Conservation (phyloP, 148 eudicot species). For the Salicornia ramosissima region DNA sequence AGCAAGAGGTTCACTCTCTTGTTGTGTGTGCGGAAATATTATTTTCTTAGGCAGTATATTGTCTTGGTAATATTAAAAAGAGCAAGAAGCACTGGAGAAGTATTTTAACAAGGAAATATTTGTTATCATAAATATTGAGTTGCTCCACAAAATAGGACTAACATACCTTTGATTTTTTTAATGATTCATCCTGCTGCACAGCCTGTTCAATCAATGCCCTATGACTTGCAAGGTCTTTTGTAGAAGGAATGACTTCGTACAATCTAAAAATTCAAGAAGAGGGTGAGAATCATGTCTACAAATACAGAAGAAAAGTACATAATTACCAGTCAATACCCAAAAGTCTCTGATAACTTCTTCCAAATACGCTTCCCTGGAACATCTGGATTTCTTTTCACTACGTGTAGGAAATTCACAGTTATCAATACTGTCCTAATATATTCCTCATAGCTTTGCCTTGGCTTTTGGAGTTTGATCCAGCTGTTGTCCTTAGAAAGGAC, state of each 20-base stretch:
- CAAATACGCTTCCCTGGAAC: constrained; percentile 40
- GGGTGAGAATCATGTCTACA: background rate
- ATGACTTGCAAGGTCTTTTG: constrained; percentile 57
- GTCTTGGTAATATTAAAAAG: no score
- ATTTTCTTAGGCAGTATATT: no score
- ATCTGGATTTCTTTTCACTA: constrained; percentile 45
- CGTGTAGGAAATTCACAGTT: constrained; percentile 51
- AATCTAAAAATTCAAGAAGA: constrained; percentile 37
- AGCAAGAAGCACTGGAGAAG: no score
- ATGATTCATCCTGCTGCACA: constrained; percentile 46
- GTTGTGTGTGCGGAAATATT: no score
- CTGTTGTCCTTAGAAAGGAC: constrained; percentile 55
- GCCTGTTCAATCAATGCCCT: constrained; percentile 50
- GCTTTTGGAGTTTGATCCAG: constrained; percentile 76
- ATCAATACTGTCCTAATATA: constrained; percentile 54
- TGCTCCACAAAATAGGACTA: background rate
- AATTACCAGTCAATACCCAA: constrained; percentile 42
- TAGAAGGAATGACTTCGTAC: constrained; percentile 54
- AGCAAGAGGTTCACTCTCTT: no score
- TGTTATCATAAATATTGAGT: background rate
- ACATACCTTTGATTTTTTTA: constrained; percentile 66
- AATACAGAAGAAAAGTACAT: background rate
- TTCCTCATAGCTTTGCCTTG: constrained; percentile 51
- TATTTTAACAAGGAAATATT: no score
- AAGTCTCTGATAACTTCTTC: constrained; percentile 53